A percentile compares a stretch with the other conserved stretches of the same genome.
Conservation (phyloP, 2,329 filamentous ascomycete species). For the Nothophaeocryptopus gaeumannii region DNA sequence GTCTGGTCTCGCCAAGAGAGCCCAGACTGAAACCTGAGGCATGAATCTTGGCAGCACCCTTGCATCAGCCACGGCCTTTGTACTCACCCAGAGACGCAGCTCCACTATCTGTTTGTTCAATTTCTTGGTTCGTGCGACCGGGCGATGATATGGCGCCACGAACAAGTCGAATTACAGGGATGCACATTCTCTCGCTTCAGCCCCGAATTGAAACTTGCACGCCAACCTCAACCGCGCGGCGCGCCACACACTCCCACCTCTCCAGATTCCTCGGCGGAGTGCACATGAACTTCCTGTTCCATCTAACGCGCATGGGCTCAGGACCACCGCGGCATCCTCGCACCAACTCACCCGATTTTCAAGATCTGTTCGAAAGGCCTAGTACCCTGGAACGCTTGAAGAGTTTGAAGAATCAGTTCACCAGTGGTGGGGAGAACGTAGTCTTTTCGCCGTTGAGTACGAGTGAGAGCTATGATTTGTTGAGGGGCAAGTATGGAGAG, state of each 20-base stretch:
- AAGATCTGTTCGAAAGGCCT: neutral
- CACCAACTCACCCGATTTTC: neutral
- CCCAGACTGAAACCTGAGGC: too few species aligned
- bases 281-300: neutral
- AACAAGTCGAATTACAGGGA: too few species aligned
- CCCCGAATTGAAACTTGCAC: slow-evolving; percentile 32
- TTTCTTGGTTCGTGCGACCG: too few species aligned
- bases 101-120: too few species aligned
- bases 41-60: too few species aligned
- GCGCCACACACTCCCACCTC: slow-evolving; percentile 61
- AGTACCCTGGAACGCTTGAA: neutral
- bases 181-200: neutral
- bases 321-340: neutral
- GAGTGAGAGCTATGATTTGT: slow-evolving; percentile 1
- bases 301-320: neutral
- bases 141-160: too few species aligned
- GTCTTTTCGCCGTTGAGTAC: slow-evolving; percentile 1
- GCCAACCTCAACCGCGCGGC: slow-evolving; percentile 63
- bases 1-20: too few species aligned
- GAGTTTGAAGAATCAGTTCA: neutral
- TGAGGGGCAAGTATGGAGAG: neutral
- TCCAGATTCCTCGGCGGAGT: slow-evolving; percentile 59
- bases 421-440: neutral
- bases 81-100: too few species aligned
- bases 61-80: too few species aligned